Conservation (phyloP, 1,284 basidiomycete species). For the Ustilago sp. region DNA sequence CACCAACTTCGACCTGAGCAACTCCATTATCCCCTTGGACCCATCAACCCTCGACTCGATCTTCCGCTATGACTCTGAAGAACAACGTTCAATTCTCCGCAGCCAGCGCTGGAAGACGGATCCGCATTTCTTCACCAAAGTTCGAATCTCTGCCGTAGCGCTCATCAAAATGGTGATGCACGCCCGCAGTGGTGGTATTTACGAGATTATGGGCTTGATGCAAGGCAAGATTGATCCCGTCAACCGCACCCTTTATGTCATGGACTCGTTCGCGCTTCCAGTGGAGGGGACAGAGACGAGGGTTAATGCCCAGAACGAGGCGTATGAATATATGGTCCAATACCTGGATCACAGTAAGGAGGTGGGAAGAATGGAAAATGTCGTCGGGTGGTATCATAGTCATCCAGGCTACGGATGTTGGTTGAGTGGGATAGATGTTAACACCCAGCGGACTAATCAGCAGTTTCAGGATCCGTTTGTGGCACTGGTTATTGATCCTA, state of each 20-base stretch:
- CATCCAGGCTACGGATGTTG: constrained; percentile 99
- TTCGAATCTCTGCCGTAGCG: constrained; percentile 93
- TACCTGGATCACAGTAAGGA: constrained; percentile 83
- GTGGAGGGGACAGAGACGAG: constrained; percentile 99
- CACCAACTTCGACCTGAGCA: constrained; percentile 85
- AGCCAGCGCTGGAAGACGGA: constrained; percentile 88
- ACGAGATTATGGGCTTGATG: constrained; percentile 99
- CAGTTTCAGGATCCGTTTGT: constrained; percentile 95
- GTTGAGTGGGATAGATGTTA: constrained; percentile 97
- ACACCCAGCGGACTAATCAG: constrained; percentile 94
- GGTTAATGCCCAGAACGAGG: constrained; percentile 95
- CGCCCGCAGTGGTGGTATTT: constrained; percentile 93
- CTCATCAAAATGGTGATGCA: constrained; percentile 99
- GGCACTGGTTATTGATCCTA: constrained; percentile 97
- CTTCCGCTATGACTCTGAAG: constrained; percentile 77
- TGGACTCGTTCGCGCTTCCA: constrained; percentile 96
- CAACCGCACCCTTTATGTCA: constrained; percentile 80
- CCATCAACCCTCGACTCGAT: constrained; percentile 55
- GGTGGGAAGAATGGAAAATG: constrained; percentile 86
- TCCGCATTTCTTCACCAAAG: constrained; percentile 91
- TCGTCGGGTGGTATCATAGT: constrained; percentile 99
- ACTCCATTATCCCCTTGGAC: constrained; percentile 74
- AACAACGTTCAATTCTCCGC: constrained; percentile 78
- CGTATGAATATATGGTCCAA: constrained; percentile 98
- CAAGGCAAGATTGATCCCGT: constrained; percentile 92